Percentiles rank a stretch among this genome's conserved stretches.
Evolutionary conservation across 176 grass and related monocot species (phyloP).

Genomic region (Eleusine coracana): DNA sequence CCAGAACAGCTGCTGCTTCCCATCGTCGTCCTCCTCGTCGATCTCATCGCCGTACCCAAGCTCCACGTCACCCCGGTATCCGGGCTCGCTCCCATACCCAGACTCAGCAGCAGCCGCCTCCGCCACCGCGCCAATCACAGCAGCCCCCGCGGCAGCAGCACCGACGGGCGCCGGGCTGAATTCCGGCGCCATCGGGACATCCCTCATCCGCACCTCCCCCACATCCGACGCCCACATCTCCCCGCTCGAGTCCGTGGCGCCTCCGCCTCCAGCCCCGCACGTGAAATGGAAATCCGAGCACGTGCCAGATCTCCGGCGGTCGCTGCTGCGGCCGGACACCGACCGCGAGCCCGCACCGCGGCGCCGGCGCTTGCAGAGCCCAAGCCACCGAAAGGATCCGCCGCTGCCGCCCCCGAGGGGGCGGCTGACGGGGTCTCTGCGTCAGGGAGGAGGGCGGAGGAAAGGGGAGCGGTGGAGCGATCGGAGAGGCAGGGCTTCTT

Average conservation of each 20-base stretch:
- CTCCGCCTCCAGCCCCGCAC: slow-evolving; percentile 58
- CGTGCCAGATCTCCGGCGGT: slow-evolving; percentile 73
- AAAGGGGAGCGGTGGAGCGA: slow-evolving; percentile 61
- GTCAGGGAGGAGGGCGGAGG: slow-evolving; percentile 39
- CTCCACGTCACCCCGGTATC: slow-evolving; percentile 81
- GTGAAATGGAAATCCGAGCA: slow-evolving; percentile 79
- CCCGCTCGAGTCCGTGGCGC: slow-evolving; percentile 78
- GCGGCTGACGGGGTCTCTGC: slow-evolving; percentile 49
- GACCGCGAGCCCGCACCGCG: slow-evolving; percentile 62
- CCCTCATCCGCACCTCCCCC: slow-evolving; percentile 73
- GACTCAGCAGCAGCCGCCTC: slow-evolving; percentile 58
- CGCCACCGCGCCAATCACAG: slow-evolving; percentile 19
- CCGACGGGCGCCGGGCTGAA: slow-evolving; percentile 38
- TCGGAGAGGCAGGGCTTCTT: slow-evolving; percentile 81
- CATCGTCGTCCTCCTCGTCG: slow-evolving; percentile 79
- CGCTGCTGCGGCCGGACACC: slow-evolving; percentile 78
- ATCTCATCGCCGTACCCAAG: slow-evolving; percentile 77
- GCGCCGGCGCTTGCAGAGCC: slow-evolving; percentile 63
- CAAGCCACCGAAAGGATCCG: slow-evolving; percentile 65
- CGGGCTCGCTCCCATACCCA: slow-evolving; percentile 79
- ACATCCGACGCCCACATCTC: slow-evolving; percentile 87
- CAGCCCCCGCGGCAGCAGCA: slow-evolving; percentile 31
- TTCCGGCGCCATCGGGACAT: slow-evolving; percentile 56
- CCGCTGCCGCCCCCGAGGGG: slow-evolving; percentile 46
- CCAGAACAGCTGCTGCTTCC: slow-evolving; percentile 68